A percentile compares a stretch with the other conserved stretches of the same genome.
Conservation (phyloP, 352 stramenopile species). For the Globisporangium acanthophoron region DNA sequence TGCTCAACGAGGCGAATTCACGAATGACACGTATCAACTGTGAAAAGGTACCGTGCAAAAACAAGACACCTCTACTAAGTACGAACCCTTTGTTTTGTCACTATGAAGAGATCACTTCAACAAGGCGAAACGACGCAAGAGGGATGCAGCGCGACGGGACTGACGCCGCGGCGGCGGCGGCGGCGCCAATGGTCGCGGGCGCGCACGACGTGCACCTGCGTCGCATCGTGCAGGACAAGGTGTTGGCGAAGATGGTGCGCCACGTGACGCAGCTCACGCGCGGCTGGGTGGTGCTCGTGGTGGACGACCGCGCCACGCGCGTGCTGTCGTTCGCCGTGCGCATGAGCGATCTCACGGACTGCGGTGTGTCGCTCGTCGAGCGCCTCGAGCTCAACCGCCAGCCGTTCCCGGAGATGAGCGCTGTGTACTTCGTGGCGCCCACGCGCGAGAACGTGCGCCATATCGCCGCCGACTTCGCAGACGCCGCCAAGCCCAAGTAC, state of each 20-base stretch:
- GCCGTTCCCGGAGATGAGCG: slow-evolving; percentile 95
- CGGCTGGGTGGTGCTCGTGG: slow-evolving; percentile 91
- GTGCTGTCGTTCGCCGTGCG: slow-evolving; percentile 93
- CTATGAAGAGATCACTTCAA: background rate
- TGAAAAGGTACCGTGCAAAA: background rate
- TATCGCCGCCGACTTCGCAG: slow-evolving; percentile 83
- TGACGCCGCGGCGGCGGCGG: background rate
- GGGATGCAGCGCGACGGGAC: background rate
- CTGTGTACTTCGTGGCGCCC: slow-evolving; percentile 93
- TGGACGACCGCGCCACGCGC: slow-evolving; percentile 91
- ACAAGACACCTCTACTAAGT: background rate
- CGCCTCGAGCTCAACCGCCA: slow-evolving; percentile 93
- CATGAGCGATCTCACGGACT: slow-evolving; percentile 99
- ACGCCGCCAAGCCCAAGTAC: slow-evolving; percentile 89
- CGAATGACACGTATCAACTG: background rate
- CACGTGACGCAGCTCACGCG: slow-evolving; percentile 68
- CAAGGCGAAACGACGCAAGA: background rate
- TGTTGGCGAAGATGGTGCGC: slow-evolving; percentile 81
- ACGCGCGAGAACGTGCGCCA: slow-evolving; percentile 78
- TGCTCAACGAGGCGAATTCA: background rate
- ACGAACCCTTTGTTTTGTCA: background rate
- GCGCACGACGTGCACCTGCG: slow-evolving; percentile 62
- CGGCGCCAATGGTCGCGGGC: slow-evolving; percentile 22
- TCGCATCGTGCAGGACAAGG: slow-evolving; percentile 75
- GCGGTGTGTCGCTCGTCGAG: slow-evolving; percentile 95